Percentiles rank a stretch among this genome's conserved stretches.
Evolutionary conservation across 75 land plant species (phyloP).

Genomic region (Selaginella tamariscina): DNA sequence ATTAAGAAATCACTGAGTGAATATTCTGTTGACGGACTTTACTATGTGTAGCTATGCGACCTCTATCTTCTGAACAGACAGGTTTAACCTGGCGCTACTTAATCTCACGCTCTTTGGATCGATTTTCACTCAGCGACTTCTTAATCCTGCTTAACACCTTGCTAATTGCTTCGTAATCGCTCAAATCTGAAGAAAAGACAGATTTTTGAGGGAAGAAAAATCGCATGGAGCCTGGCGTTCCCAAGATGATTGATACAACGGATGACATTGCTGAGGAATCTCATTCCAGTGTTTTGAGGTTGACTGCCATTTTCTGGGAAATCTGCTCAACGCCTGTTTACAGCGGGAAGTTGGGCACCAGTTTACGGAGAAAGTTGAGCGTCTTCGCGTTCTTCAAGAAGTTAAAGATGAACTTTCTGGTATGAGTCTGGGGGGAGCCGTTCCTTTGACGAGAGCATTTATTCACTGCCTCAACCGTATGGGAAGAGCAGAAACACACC

Average conservation of each 20-base stretch:
- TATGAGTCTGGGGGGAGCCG: constrained; percentile 68
- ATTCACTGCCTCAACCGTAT: constrained; percentile 83
- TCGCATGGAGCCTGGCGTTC: too few relatives aligned
- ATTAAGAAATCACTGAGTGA: too few relatives aligned
- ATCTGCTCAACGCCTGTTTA: constrained; percentile 63
- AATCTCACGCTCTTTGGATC: too few relatives aligned
- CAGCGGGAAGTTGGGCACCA: constrained; percentile 60
- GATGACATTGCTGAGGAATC: constrained; percentile 96
- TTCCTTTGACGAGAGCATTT: constrained; percentile 72
- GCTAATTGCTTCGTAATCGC: too few relatives aligned
- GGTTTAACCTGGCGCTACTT: too few relatives aligned
- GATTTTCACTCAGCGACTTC: too few relatives aligned
- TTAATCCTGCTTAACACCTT: too few relatives aligned
- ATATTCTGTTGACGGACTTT: too few relatives aligned
- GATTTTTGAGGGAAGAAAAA: too few relatives aligned
- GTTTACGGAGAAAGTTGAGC: constrained; percentile 66
- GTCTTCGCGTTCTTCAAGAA: constrained; percentile 58
- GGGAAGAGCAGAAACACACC: constrained; percentile 94
- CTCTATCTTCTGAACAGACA: too few relatives aligned
- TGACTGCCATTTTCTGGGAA: constrained; percentile 72
- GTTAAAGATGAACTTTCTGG: constrained; percentile 52
- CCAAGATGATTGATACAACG: constrained; percentile 91
- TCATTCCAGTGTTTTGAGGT: constrained; percentile 92
- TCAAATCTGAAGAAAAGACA: too few relatives aligned
- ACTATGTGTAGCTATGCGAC: too few relatives aligned